A percentile compares a stretch with the other conserved stretches of the same genome.
phyloP scores from a whole-genome alignment of 805 yeast genomes.

The Yamadazyma scolyti region DNA sequence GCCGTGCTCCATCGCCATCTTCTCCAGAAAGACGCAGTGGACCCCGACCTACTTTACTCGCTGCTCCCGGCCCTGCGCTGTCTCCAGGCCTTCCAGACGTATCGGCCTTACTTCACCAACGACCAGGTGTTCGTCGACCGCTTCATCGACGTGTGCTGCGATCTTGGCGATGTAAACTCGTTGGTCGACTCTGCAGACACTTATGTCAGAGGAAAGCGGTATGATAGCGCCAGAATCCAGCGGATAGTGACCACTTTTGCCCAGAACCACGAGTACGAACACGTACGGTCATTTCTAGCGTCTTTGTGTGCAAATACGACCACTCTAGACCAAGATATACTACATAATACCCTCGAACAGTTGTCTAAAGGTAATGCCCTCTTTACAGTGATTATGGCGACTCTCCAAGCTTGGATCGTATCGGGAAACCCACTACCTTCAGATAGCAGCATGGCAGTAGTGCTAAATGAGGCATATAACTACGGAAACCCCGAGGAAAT shows the following conservation, averaged over 20 bases:
- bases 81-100: conserved; percentile 1
- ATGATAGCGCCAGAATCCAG: conserved; percentile 22
- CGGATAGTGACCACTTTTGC: conserved; percentile 28
- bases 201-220: conserved; percentile 10
- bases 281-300: conserved; percentile 21
- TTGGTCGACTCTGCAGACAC: conserved; percentile 1
- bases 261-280: conserved; percentile 30
- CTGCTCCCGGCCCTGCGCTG: background rate
- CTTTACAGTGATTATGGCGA: conserved; percentile 23
- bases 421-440: conserved; percentile 18
- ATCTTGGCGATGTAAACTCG: conserved; percentile 26
- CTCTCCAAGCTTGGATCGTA: conserved; percentile 25
- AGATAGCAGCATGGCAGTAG: conserved; percentile 21
- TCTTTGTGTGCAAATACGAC: conserved; percentile 1
- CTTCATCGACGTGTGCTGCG: conserved; percentile 34
- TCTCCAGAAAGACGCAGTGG: conserved; percentile 1
- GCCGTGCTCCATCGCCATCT: no score
- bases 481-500: conserved; percentile 28
- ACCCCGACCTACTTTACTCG: background rate
- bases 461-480: conserved; percentile 25
- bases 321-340: conserved; percentile 18
- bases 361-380: conserved; percentile 24
- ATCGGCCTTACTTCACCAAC: conserved; percentile 1
- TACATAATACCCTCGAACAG: conserved; percentile 23
- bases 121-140: conserved; percentile 5